Base-by-base conservation (phyloP, 2,329 filamentous ascomycete genomes). In the Karstenula rhodostoma region DNA sequence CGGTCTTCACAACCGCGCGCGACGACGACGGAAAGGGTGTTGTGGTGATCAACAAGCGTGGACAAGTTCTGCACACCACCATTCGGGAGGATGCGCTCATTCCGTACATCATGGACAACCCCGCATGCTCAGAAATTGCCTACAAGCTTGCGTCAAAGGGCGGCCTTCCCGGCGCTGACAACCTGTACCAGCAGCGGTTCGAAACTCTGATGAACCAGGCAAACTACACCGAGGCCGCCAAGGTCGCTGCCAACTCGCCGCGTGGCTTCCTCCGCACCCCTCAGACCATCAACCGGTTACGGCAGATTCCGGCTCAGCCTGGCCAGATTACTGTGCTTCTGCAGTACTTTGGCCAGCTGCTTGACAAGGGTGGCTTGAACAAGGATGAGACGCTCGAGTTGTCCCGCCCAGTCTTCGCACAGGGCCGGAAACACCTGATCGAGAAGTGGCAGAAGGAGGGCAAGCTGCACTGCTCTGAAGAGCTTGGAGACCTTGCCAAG, bases 381-480 rank as follows among this genome's bases (percentile, higher is more conserved):
- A 89, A 90, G 76, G 91, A 96, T 67, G 95, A 99, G 81, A 97
- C 94, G 49, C 83, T 99, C 42, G 95, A 99, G 82, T 85, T 99
- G 63, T 94, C 95, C 10, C 89, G 93, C 67, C 95, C 95, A 22
- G 95, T 99, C 22, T 86, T 99, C 59, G 89, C 91, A 58, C 95
- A 99, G 80, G 95, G 94, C 78, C 89, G 95, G 67, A 98, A 97
- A 82, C 93, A 98, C 75, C 83, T 99, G 27, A 86, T 99, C 29
- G 95, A 98, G 81, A 99, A 99, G 81, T 99, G 96, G 96, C 87
- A 98, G 78, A 90, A 90, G 74, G 95, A 98, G 81, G 91, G 93
- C 80, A 99, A 99, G 84, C 86, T 99, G 46, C 92, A 96, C 77
- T 94, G 91, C 81, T 98, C 95, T 0, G 95, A 99, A 82, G 92